These are phyloP conservation scores for Penicillium desertorum DNA, from an alignment of 495 filamentous ascomycete species.

Conservation along the genomic window DNA sequence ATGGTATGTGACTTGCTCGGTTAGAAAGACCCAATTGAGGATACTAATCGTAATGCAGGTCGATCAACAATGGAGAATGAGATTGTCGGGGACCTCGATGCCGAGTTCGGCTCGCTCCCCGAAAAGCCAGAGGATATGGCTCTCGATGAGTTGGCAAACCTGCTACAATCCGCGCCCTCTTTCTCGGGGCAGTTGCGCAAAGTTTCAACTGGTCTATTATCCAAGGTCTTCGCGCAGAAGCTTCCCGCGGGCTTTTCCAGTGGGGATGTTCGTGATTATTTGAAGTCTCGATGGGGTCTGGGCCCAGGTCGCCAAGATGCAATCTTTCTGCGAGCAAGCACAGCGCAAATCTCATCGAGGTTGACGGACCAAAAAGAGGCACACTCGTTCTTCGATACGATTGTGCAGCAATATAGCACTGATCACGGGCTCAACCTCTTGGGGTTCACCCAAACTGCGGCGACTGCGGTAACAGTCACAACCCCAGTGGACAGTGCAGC, in stretches of 20 bases:
- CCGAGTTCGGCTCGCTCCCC: slow-evolving; percentile 19
- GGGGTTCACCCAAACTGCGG: too few species aligned
- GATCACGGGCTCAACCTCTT: not conserved
- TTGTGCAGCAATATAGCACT: slow-evolving; percentile 4
- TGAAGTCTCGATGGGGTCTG: slow-evolving; percentile 10
- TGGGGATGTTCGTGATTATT: not conserved
- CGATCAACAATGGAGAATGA: slow-evolving; percentile 24
- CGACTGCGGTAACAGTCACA: too few species aligned
- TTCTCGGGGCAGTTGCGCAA: slow-evolving; percentile 10
- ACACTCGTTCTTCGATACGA: not conserved
- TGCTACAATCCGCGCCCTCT: not conserved
- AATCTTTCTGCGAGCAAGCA: slow-evolving; percentile 12
- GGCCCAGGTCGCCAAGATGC: slow-evolving; percentile 6
- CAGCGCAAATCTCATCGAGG: not conserved
- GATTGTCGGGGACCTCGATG: slow-evolving; percentile 19
- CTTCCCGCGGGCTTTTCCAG: slow-evolving; percentile 7
- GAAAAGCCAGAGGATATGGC: slow-evolving; percentile 14
- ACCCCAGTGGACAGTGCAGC: too few species aligned
- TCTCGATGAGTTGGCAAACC: slow-evolving; percentile 5
- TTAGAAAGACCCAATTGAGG: too few species aligned
- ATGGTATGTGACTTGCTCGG: slow-evolving; percentile 2
- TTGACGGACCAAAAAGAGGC: not conserved
- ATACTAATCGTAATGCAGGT: slow-evolving; percentile 2
- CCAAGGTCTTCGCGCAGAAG: not conserved
- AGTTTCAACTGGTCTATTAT: not conserved